Conservation (phyloP, 768 basidiomycete genomes). For the Tylopilus sp. region DNA sequence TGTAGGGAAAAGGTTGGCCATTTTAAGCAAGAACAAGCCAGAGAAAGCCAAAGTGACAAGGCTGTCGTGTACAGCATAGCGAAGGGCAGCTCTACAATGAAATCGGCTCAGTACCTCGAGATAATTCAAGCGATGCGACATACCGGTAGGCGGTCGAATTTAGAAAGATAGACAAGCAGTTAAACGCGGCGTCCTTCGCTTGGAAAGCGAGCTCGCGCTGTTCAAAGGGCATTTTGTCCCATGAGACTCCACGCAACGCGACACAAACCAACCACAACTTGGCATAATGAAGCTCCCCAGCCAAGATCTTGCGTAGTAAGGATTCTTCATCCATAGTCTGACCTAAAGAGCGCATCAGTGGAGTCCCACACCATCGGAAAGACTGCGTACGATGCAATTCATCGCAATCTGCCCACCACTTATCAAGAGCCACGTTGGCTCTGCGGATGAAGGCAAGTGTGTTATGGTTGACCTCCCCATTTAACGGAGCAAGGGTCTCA, state of each 20-base stretch:
- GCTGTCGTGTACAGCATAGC: constrained; percentile 91
- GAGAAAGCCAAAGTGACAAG: constrained; percentile 91
- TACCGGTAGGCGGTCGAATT: constrained; percentile 79
- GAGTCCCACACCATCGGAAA: background rate
- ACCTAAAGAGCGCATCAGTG: constrained; percentile 38
- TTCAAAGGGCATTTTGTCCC: constrained; percentile 96
- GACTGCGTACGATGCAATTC: constrained; percentile 65
- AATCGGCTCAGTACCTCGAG: background rate
- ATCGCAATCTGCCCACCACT: constrained; percentile 90
- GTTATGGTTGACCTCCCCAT: constrained; percentile 81
- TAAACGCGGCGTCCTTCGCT: constrained; percentile 88
- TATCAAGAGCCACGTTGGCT: constrained; percentile 81
- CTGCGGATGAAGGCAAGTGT: constrained; percentile 86
- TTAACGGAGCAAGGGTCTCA: constrained; percentile 81
- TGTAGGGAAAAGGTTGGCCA: constrained; percentile 88
- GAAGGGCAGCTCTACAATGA: constrained; percentile 67
- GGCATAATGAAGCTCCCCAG: constrained; percentile 86
- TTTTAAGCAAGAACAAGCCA: constrained; percentile 87
- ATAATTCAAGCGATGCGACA: constrained; percentile 14
- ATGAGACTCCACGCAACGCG: constrained; percentile 84
- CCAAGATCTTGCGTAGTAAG: constrained; percentile 81
- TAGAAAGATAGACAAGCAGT: constrained; percentile 81
- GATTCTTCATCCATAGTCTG: constrained; percentile 83
- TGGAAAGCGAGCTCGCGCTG: constrained; percentile 94
- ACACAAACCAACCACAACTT: constrained; percentile 95